Conservation (phyloP, 495 filamentous ascomycete genomes). For the Penicillium simplicissimum region DNA sequence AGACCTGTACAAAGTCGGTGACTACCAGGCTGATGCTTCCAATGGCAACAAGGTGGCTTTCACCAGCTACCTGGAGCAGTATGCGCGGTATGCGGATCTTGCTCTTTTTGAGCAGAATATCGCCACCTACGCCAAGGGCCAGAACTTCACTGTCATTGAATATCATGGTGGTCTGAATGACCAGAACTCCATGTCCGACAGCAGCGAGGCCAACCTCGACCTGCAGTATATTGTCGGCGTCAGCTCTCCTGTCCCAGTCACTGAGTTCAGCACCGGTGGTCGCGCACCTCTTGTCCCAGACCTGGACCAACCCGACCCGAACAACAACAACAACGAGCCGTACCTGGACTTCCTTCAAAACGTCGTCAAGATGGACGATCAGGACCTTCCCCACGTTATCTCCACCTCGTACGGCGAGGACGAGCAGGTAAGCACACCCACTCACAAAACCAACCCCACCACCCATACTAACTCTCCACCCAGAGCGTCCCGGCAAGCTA, state of each 20-base stretch:
- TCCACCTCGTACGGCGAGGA: conserved; percentile 82
- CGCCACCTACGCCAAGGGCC: conserved; percentile 51
- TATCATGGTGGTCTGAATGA: conserved; percentile 59
- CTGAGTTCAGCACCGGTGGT: conserved; percentile 68
- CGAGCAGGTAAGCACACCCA: conserved; percentile 49
- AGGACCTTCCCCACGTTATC: conserved; percentile 69
- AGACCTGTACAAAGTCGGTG: conserved; percentile 59
- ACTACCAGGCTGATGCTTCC: conserved; percentile 44
- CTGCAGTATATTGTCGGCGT: conserved; percentile 67
- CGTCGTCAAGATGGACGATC: conserved; percentile 49
- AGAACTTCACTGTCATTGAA: conserved; percentile 64
- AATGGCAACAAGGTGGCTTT: conserved; percentile 58
- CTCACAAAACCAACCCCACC: neutral
- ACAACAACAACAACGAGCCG: conserved; percentile 69
- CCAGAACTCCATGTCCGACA: conserved; percentile 48
- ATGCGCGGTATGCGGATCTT: conserved; percentile 62
- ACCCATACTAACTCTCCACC: conserved; percentile 3
- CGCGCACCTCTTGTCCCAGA: conserved; percentile 63
- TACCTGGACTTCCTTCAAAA: conserved; percentile 72
- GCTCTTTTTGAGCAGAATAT: conserved; percentile 53
- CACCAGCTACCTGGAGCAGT: conserved; percentile 68
- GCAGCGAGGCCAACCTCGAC: conserved; percentile 75
- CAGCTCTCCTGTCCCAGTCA: conserved; percentile 58
- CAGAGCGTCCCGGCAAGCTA: conserved; percentile 70
- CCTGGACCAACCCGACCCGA: conserved; percentile 52